These are phyloP conservation scores for Chrysosporium keratinophilum DNA, from an alignment of 2,329 filamentous ascomycete species.

Conservation along the genomic window DNA sequence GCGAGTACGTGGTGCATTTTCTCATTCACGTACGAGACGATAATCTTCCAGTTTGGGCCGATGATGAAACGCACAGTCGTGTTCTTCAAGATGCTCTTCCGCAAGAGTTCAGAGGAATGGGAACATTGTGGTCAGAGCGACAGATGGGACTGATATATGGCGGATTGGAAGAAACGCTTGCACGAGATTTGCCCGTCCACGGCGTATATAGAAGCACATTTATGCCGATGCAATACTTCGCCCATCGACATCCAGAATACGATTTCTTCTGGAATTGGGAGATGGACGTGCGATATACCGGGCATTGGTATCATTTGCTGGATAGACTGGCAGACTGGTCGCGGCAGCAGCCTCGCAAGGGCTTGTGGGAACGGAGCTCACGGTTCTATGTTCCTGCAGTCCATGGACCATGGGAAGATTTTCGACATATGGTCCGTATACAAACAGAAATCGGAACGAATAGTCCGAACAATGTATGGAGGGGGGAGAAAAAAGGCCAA, in stretches of 20 bases:
- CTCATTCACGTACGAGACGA: constrained; percentile 75
- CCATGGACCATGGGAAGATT: constrained; percentile 71
- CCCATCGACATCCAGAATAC: constrained; percentile 76
- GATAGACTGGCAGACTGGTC: constrained; percentile 61
- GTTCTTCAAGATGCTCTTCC: constrained; percentile 63
- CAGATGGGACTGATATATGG: constrained; percentile 90
- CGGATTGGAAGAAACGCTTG: constrained; percentile 68
- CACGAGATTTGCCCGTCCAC: constrained; percentile 65
- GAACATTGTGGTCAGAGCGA: constrained; percentile 84
- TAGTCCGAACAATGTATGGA: constrained; percentile 58
- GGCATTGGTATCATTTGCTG: constrained; percentile 70
- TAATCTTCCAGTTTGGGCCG: constrained; percentile 69
- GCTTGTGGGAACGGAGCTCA: constrained; percentile 68
- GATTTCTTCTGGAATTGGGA: constrained; percentile 94
- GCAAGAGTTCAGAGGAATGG: constrained; percentile 76
- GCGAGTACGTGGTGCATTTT: constrained; percentile 74
- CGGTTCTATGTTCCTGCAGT: constrained; percentile 68
- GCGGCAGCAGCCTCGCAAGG: constrained; percentile 62
- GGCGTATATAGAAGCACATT: constrained; percentile 86
- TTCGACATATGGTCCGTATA: constrained; percentile 64
- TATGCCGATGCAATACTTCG: constrained; percentile 93
- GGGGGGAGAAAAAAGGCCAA: constrained; percentile 31
- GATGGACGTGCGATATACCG: constrained; percentile 83
- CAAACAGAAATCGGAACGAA: constrained; percentile 61
- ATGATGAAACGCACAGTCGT: constrained; percentile 60